These are phyloP conservation scores for Candida oleophila DNA, from an alignment of 805 yeast species.

Conservation along the genomic window DNA sequence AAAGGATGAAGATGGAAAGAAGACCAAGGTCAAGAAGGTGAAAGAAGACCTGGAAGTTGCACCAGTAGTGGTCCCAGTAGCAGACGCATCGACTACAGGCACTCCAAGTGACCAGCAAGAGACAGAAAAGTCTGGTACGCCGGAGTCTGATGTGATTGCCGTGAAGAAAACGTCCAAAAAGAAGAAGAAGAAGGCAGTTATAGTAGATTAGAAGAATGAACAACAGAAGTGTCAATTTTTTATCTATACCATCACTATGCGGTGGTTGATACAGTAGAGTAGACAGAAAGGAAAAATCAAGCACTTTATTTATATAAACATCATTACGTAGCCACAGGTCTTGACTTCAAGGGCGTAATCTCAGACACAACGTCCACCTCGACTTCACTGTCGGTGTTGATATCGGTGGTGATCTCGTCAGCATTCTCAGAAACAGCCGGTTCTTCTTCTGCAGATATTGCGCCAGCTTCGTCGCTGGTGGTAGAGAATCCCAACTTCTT, in stretches of 20 bases:
- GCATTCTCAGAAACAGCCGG: too few relatives aligned
- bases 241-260: too few relatives aligned
- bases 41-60: conserved; percentile 4
- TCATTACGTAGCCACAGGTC: conserved; percentile 10
- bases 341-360: conserved; percentile 20
- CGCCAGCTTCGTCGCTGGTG: neutral
- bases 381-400: conserved; percentile 10
- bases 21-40: conserved; percentile 20
- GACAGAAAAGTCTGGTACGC: conserved; percentile 1
- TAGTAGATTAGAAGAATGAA: conserved; percentile 22
- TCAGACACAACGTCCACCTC: conserved; percentile 15
- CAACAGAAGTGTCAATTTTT: neutral
- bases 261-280: too few relatives aligned
- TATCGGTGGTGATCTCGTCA: conserved; percentile 9
- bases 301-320: neutral
- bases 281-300: neutral
- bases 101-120: neutral
- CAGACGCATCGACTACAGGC: neutral
- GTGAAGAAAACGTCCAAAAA: conserved; percentile 37
- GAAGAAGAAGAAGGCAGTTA: conserved; percentile 39
- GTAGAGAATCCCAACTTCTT: conserved; percentile 43
- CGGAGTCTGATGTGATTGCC: conserved; percentile 20
- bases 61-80: neutral
- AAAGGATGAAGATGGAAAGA: conserved; percentile 1
- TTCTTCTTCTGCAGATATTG: conserved; percentile 5